phyloP scores from a whole-genome alignment of 2,329 filamentous ascomycete genomes.

The Talaromyces piceae region DNA sequence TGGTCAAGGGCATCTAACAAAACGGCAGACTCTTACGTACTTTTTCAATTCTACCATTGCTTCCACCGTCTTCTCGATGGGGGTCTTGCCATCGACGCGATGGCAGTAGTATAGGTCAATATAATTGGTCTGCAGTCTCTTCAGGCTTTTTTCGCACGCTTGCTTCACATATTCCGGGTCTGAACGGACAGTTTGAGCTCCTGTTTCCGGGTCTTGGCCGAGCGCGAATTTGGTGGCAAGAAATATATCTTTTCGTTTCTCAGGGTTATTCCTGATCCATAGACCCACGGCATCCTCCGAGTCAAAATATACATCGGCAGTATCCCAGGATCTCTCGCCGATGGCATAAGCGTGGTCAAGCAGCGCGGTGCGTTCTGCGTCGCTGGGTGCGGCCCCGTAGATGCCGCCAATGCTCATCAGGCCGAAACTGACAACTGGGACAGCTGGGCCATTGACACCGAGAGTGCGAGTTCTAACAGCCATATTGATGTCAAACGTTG shows the following conservation, averaged over 20 bases:
- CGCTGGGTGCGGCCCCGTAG: constrained; percentile 9
- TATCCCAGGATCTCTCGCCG: constrained; percentile 11
- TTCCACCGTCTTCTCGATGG: constrained; percentile 35
- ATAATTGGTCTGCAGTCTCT: constrained; percentile 3
- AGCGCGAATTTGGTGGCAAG: constrained; percentile 12
- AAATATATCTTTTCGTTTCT: constrained; percentile 11
- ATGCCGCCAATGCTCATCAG: constrained; percentile 8
- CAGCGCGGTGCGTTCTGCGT: constrained; percentile 9
- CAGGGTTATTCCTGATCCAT: constrained; percentile 2
- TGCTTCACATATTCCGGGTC: constrained; percentile 11
- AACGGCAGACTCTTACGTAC: too few species aligned
- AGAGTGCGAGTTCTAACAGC: background rate
- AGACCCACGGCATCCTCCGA: constrained; percentile 5
- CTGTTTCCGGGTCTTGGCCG: background rate
- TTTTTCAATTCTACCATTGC: constrained; percentile 18
- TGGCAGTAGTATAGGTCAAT: constrained; percentile 43
- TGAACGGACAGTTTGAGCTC: background rate
- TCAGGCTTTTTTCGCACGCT: constrained; percentile 7
- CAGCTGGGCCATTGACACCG: constrained; percentile 1
- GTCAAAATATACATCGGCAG: constrained; percentile 7
- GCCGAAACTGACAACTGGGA: constrained; percentile 4
- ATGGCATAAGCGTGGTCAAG: constrained; percentile 8
- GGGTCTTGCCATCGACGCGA: constrained; percentile 43
- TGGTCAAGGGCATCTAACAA: background rate
- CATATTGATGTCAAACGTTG: background rate